Percentiles rank a stretch among this genome's conserved stretches.
These are phyloP conservation scores for Misopates orontium DNA, from an alignment of 257 asterid species.

Conservation along the genomic window DNA sequence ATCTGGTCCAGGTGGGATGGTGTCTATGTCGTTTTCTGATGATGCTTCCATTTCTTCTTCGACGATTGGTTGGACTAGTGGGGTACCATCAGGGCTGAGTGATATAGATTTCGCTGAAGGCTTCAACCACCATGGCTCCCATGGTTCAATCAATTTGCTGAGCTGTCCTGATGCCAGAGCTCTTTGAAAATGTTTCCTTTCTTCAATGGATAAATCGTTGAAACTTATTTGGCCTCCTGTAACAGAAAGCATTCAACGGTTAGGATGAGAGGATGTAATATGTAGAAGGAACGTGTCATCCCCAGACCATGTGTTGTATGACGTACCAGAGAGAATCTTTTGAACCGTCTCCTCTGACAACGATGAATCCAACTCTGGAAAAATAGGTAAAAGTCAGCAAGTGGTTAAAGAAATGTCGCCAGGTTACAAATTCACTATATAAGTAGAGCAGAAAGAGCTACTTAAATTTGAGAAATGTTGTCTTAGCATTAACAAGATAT, in stretches of 20 bases:
- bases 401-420: slow-evolving; percentile 1
- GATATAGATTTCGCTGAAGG: slow-evolving; percentile 62
- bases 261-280: background rate
- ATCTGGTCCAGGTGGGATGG: slow-evolving; percentile 73
- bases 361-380: slow-evolving; percentile 46
- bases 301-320: background rate
- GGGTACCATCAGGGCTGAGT: slow-evolving; percentile 69
- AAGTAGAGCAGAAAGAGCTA: background rate
- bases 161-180: slow-evolving; percentile 88
- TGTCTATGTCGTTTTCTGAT: slow-evolving; percentile 31
- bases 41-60: slow-evolving; percentile 28
- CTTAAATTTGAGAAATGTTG: background rate
- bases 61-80: slow-evolving; percentile 57
- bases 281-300: background rate
- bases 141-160: slow-evolving; percentile 78
- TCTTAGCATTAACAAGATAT: background rate
- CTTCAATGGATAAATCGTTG: slow-evolving; percentile 67
- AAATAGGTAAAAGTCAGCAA: slow-evolving; percentile 16
- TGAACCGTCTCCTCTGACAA: slow-evolving; percentile 77
- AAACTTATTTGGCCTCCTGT: slow-evolving; percentile 55
- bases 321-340: slow-evolving; percentile 78
- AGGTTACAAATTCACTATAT: background rate
- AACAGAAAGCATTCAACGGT: slow-evolving; percentile 16
- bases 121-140: slow-evolving; percentile 97
- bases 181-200: slow-evolving; percentile 60